phyloP scores from a whole-genome alignment of 2,329 filamentous ascomycete genomes.

The Monosporascus sp. region DNA sequence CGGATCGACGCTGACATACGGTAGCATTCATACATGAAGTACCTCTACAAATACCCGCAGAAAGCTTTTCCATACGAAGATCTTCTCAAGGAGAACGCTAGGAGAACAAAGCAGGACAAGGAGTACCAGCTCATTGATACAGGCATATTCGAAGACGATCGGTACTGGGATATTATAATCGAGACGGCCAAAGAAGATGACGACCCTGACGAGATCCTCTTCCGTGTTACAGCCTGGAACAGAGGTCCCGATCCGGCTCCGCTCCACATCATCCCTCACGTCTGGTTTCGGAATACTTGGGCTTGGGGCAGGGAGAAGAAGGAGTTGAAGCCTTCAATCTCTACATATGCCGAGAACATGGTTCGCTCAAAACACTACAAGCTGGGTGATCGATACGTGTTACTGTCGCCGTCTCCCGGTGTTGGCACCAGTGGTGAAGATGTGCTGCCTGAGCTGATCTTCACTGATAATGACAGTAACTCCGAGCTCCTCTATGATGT shows the following conservation, averaged over 20 bases:
- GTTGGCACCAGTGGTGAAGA: constrained; percentile 74
- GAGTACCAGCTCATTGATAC: constrained; percentile 94
- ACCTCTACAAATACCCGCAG: constrained; percentile 95
- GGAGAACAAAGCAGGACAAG: constrained; percentile 66
- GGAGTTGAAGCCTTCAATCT: constrained; percentile 76
- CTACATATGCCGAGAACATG: constrained; percentile 58
- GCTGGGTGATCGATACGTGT: constrained; percentile 76
- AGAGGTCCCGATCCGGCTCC: constrained; percentile 85
- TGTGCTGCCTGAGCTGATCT: constrained; percentile 77
- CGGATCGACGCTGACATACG: constrained; percentile 8
- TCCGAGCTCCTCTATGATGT: constrained; percentile 69
- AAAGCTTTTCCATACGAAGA: constrained; percentile 87
- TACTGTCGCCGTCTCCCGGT: constrained; percentile 85
- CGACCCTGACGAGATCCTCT: constrained; percentile 84
- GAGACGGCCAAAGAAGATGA: constrained; percentile 94
- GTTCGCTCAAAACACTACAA: constrained; percentile 74
- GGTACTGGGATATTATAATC: constrained; percentile 96
- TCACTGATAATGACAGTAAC: constrained; percentile 96
- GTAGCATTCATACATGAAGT: constrained; percentile 98
- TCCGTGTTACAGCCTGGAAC: constrained; percentile 95
- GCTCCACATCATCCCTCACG: constrained; percentile 86
- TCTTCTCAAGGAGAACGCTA: constrained; percentile 76
- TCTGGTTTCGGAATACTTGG: constrained; percentile 98
- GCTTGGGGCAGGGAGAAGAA: constrained; percentile 77
- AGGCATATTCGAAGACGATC: constrained; percentile 77